Evolutionary conservation across 306 rosid species (phyloP), one percentile per base, ranked within the genome.

Genomic region (Vigna hirtella): DNA sequence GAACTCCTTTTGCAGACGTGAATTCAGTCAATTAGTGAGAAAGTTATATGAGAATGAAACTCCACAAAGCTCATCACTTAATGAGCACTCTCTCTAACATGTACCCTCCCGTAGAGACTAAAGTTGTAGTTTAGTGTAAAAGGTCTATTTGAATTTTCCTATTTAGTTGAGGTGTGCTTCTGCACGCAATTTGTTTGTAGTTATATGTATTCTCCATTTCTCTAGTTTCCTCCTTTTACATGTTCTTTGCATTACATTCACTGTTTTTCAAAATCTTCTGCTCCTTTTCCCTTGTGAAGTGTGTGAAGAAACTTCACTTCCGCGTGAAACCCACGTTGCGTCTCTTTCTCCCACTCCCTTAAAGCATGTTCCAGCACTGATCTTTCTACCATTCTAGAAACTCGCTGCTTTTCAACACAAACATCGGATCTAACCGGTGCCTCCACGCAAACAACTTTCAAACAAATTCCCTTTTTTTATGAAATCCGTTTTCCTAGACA

Each of bases 1-100:
- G 97, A 85, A 85, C 91, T 61, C 98, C 97, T 47, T 92, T 92
- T 75, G 80, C 93, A 8, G 75, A 89, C 61, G 81, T 91, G 71
- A 94, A 94, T 84, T 84, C 28, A 32, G 49, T 36, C 9, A 63
- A 9, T 57, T 59, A 11, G 12, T 38, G 12, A 63, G 34, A 63
- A 1, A n/a, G 17, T 6, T 59, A 8, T 26, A 40, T 58, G 8
- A 20, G 45, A 9, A 9, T 72, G 74, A 7, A 52, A 64, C 73
- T 42, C 2, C 65, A 70, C 64, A 38, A 76, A 66, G 87, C 90
- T 84, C 90, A 88, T 90, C 90, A 80, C 28, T 86, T 73, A 87
- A 88, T 88, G 92, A 90, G 89, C 45, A 11, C n/a, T 32, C 47
- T 32, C 47, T 53, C 47, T 50, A 43, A 43, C 12, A 10, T 43